Base-by-base conservation (phyloP, 2,329 filamentous ascomycete species). In the Phaeosphaeriaceae sp. region DNA sequence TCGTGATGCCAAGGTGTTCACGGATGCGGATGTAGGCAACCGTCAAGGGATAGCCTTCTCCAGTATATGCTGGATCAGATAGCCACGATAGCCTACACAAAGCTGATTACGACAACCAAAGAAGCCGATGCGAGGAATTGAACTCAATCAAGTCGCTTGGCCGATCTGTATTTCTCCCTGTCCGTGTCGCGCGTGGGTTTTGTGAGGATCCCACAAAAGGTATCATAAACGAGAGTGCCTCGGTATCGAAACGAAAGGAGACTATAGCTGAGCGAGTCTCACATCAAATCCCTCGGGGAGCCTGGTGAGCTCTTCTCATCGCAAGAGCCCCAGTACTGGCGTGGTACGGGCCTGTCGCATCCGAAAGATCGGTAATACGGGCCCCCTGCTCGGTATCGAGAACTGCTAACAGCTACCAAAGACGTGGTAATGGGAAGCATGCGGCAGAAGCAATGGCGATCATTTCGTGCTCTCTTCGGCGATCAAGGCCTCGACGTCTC, bases 401-500 rank as follows among this genome's bases (percentile, higher is more conserved):
- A 27, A 27, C 25, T 5, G 25, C 4, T 27, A 27, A 27, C 25
- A 36, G 17, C 15, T 40, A 42, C 33, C 33, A n/a, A 25, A 9
- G 24, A 20, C 4, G 11, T 51, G 48, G 21, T 22, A 24, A 53
- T 27, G 48, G 48, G 36, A 49, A 42, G 42, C 19, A 25, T 31
- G 22, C 21, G 2, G 17, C 42, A 51, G 41, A 52, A 27, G 15
- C 19, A 20, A 53, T 19, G 47, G 13, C 15, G 46, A 51, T 69
- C 51, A 70, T 50, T 69, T 72, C 24, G 61, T 56, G 5, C 54
- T 61, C 36, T 79, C 76, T 47, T 77, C 76, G 25, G 77, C 76
- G 42, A 92, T 82, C 65, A 97, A 78, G 5, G 84, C 84, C 72
- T 91, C 85, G 40, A 97, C 87, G 61, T 96, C 93, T 64, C 85